Evolutionary conservation across 2,329 filamentous ascomycete genomes (phyloP), one percentile per base, ranked within the genome.

Genomic region (Scortechinia acanthostroma): DNA sequence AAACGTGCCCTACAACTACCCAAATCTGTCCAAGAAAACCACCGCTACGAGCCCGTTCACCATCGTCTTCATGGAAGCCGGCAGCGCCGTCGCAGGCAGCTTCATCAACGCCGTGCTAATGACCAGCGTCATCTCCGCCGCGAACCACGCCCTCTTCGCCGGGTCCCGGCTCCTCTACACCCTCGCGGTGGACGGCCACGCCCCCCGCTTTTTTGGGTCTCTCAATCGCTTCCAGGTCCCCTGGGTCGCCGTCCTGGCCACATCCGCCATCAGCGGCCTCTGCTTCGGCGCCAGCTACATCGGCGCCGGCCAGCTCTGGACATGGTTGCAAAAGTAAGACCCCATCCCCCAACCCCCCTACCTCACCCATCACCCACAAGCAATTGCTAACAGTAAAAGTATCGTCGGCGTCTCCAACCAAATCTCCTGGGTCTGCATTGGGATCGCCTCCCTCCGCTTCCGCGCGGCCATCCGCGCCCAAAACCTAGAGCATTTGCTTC

Each of bases 321-420:
- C 69, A 1, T 84, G 80, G 80, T 60, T 84, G 16, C 80, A 84
- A 55, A 83, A 83, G 71, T 74, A 59, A 53, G 64, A 56, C n/a
- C n/a, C n/a, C n/a, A n/a, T n/a, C n/a, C n/a, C n/a, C n/a, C 46
- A 51, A 22, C 46, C 50, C 13, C 46, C 53, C 44, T 50, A 47
- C 42, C 51, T 43, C 42, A 47, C 53, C 43, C 40, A 46, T 30
- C 22, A 48, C 44, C 44, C 47, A 30, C n/a, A n/a, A n/a, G n/a
- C n/a, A n/a, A n/a, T n/a, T n/a, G n/a, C n/a, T n/a, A n/a, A n/a
- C n/a, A n/a, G n/a, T n/a, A n/a, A n/a, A 43, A 74, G 70, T 47
- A 73, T 85, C 42, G 77, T 85, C 46, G 80, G 80, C 10, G 80
- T 85, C 0, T 83, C 79, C 0, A 84, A 83, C 56, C 80, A 84